Evolutionary conservation across 2,329 filamentous ascomycete genomes (phyloP), one percentile per base, ranked within the genome.

Genomic region (Verticillium nonalfalfae): DNA sequence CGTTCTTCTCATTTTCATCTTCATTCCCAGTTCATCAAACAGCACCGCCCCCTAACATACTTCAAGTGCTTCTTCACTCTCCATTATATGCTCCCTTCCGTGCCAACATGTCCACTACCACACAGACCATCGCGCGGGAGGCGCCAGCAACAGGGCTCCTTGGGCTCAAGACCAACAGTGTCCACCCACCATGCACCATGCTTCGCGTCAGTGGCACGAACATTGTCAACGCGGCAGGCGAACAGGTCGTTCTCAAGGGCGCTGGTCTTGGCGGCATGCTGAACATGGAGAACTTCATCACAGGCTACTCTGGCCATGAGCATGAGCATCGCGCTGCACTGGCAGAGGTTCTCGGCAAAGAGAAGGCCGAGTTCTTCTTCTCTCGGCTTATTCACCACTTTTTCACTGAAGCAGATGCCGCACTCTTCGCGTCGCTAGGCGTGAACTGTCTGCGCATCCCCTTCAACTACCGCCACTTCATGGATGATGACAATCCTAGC

Each of bases 211-310:
- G 66, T 11, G 73, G 74, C 31, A 72, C 64, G 13, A 63, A 67
- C 7, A 76, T 85, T 18, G 77, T 84, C 21, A 77, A 80, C 60
- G 69, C 71, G 0, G 68, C 77, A 61, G 79, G 76, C 18, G 71
- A 79, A 15, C 70, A 70, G 3, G 75, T 85, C 14, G 71, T 85
- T 4, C 76, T 85, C 38, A 72, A 73, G 55, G 72, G 72, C 1
- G 67, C 72, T 1, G 72, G 64, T 3, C 54, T 73, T 1, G 72
- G 71, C 21, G 72, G 72, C 21, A 70, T 71, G 68, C 67, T 74
- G 35, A 74, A 73, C 66, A 84, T 84, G 81, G 83, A 85, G 69
- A 86, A 86, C 69, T 87, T 87, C 75, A 87, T 87, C 65, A 85
- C 82, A 0, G 85, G 85, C n/a, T 87, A 81, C 64, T 75, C 83